phyloP scores from a whole-genome alignment of 2,329 filamentous ascomycete species.

The Epicoccum sorghinum region DNA sequence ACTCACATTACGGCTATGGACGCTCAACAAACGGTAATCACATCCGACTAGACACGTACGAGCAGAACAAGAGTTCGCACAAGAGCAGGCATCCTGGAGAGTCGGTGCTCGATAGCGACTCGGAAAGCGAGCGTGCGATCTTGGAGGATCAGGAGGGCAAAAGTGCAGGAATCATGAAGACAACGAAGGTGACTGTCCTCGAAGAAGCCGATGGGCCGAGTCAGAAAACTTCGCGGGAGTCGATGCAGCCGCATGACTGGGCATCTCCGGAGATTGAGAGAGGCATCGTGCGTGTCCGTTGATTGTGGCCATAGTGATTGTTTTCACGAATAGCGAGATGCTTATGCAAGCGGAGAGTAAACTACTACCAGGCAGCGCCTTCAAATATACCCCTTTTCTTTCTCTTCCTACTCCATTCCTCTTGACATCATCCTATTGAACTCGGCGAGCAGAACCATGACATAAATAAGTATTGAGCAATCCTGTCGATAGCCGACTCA shows the following conservation, averaged over 20 bases:
- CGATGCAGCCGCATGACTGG: conserved; percentile 20
- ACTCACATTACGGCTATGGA: conserved; percentile 17
- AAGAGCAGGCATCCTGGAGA: conserved; percentile 21
- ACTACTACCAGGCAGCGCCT: no score
- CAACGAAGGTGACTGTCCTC: conserved; percentile 28
- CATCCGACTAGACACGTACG: conserved; percentile 19
- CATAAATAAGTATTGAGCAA: no score
- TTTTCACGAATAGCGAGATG: background rate
- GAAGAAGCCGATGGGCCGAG: conserved; percentile 13
- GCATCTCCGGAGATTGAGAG: conserved; percentile 7
- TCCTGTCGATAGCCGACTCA: no score
- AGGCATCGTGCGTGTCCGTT: background rate
- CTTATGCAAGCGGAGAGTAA: no score
- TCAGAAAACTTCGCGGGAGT: conserved; percentile 5
- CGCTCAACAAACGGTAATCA: conserved; percentile 18
- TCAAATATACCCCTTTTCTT: no score
- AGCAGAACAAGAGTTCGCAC: conserved; percentile 10
- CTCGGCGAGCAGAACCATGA: no score
- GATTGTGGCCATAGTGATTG: background rate
- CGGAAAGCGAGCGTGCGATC: conserved; percentile 36
- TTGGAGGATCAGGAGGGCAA: conserved; percentile 30
- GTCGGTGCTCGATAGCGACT: conserved; percentile 30
- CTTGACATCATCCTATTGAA: no score
- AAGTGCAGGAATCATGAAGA: conserved; percentile 30
- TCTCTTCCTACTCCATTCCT: no score